Evolutionary conservation across 192 early-diverging fungal species (phyloP), one percentile per base, ranked within the genome.

Genomic region (Backusella australiensis): DNA sequence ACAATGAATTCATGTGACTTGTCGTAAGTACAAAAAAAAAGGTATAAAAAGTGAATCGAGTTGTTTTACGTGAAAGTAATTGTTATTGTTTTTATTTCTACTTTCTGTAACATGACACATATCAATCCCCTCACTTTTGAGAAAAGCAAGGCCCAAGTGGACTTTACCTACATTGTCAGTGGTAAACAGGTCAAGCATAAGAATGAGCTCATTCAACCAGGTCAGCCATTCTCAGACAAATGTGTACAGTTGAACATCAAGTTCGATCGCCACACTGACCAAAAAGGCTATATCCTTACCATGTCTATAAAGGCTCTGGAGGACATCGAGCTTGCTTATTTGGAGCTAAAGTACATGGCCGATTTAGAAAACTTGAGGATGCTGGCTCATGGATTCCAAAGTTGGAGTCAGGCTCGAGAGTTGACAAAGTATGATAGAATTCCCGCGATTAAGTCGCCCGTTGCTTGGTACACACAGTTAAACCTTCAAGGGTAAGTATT

Each of bases 371-470:
- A 73, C 12, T 77, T 82, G 72, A 21, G 72, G 15, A 69, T 86
- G 77, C 66, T 86, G 23, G 83, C 86, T 0, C 86, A 88, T 46
- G 86, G 86, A 9, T 88, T 84, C 32, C 83, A 88, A 74, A 85
- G 83, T 39, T 88, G 86, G 86, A 85, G 83, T 68, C 82, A 83
- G 59, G 46, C 82, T 9, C 35, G 79, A 36, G 71, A 88, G 77
- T 36, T 71, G 36, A 67, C 19, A 74, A 36, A 69, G 69, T 26
- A 75, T 46, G 56, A 86, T 78, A 75, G 76, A 68, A 74, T 88
- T 72, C 53, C 76, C 72, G 72, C 81, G 35, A 80, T 88, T 67
- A 81, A 76, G 42, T 67, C 73, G 34, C 4, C 79, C 29, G 19
- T 88, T 52, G 59, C 72, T 69, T 42, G 79, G 85, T 39, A 77